phyloP scores from a whole-genome alignment of 345 rosid species.

The Arabis hirsuta region DNA sequence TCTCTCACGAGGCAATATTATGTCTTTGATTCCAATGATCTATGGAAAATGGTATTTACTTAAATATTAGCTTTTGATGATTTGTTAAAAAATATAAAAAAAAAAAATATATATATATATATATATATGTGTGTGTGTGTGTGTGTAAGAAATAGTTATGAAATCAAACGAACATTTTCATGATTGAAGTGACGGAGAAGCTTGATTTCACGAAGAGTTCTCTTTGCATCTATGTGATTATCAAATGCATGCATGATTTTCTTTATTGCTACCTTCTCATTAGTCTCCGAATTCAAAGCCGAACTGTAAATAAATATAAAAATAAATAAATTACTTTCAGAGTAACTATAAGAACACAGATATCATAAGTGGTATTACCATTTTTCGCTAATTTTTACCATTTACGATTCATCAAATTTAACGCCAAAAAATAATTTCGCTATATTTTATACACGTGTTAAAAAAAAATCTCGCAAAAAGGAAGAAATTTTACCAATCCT shows the following conservation, averaged over 20 bases:
- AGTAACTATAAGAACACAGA: neutral
- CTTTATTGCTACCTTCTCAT: constrained; percentile 83
- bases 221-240: constrained; percentile 81
- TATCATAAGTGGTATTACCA: neutral
- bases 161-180: constrained; percentile 78
- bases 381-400: neutral
- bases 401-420: neutral
- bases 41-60: constrained; percentile 42
- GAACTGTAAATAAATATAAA: constrained; percentile 50
- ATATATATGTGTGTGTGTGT: too few species aligned
- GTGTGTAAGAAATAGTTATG: neutral
- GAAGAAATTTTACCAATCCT: neutral
- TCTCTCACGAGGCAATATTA: constrained; percentile 79
- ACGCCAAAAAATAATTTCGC: too few species aligned
- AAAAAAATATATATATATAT: neutral
- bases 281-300: constrained; percentile 74
- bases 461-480: neutral
- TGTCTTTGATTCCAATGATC: constrained; percentile 92
- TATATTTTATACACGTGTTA: neutral
- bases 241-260: constrained; percentile 85
- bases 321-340: neutral
- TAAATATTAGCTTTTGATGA: neutral
- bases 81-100: neutral
- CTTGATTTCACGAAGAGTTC: constrained; percentile 97
- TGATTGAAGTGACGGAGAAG: constrained; percentile 94